Percentiles rank a stretch among this genome's conserved stretches.
These are phyloP conservation scores for Sphagnum contortum DNA, from an alignment of 225 moss, liverwort and hornwort genomes.

Conservation along the genomic window DNA sequence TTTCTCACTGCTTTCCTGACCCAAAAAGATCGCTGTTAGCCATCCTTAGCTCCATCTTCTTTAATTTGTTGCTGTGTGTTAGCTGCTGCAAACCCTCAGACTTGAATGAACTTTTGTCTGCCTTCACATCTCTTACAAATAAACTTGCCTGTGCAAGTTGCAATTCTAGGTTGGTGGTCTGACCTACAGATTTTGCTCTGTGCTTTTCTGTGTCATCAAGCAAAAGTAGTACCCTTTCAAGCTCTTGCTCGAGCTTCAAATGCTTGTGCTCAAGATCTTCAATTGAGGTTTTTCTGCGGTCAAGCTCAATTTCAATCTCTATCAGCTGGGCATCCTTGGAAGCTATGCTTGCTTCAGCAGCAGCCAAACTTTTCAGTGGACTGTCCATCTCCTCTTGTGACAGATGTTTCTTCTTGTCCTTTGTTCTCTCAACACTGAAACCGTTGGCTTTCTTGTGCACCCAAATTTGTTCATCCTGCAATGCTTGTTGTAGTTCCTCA, in stretches of 20 bases:
- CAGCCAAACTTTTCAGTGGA: constrained; percentile 11
- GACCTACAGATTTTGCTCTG: constrained; percentile 19
- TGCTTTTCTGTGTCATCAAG: constrained; percentile 35
- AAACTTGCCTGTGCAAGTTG: constrained; percentile 26
- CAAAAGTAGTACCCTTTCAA: constrained; percentile 29
- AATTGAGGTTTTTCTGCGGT: constrained; percentile 33
- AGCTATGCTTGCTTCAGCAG: constrained; percentile 19
- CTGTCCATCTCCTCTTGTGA: constrained; percentile 9
- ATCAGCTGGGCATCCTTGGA: constrained; percentile 22
- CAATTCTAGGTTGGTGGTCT: constrained; percentile 21
- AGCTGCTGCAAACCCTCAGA: constrained; percentile 8
- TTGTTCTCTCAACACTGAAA: not conserved
- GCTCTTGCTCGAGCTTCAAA: constrained; percentile 29
- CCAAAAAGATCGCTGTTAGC: constrained; percentile 7
- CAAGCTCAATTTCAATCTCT: constrained; percentile 31
- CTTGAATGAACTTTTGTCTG: no score
- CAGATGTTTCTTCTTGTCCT: not conserved
- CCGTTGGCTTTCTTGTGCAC: constrained; percentile 1
- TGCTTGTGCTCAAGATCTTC: constrained; percentile 32
- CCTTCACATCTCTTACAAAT: constrained; percentile 9
- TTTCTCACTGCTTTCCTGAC: no score
- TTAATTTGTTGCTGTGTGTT: constrained; percentile 14
- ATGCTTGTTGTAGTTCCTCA: constrained; percentile 26
- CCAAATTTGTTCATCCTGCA: constrained; percentile 13
- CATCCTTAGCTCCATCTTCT: constrained; percentile 19